phyloP scores from a whole-genome alignment of 2,329 filamentous ascomycete genomes.

The Aspergillus flavus region DNA sequence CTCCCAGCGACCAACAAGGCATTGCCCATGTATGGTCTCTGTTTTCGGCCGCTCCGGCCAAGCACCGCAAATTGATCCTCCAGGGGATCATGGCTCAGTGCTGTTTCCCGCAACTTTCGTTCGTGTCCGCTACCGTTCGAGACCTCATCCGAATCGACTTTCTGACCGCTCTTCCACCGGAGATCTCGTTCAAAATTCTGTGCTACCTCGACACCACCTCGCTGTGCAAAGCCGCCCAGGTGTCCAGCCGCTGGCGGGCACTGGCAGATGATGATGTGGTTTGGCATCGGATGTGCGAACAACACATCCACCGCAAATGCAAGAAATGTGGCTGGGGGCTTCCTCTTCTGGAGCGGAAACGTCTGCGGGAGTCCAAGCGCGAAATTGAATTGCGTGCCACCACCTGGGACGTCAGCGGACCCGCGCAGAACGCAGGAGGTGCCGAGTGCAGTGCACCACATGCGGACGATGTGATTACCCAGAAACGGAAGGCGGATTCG shows the following conservation, averaged over 20 bases:
- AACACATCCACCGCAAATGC: conserved; percentile 92
- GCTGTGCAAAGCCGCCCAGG: conserved; percentile 92
- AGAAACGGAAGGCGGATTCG: conserved; percentile 34
- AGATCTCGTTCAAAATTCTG: conserved; percentile 91
- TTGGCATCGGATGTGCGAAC: conserved; percentile 98
- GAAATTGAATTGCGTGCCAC: conserved; percentile 74
- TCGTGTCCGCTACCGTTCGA: conserved; percentile 84
- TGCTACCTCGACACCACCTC: conserved; percentile 92
- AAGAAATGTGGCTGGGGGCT: conserved; percentile 95
- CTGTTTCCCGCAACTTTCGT: conserved; percentile 95
- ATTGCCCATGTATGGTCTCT: conserved; percentile 98
- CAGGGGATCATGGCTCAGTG: conserved; percentile 95
- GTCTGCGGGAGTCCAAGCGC: conserved; percentile 81
- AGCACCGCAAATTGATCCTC: conserved; percentile 93
- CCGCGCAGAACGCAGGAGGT: conserved; percentile 43
- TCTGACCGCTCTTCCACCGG: conserved; percentile 80
- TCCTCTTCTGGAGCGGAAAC: conserved; percentile 84
- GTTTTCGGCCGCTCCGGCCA: conserved; percentile 91
- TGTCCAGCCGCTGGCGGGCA: conserved; percentile 83
- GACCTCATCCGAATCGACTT: conserved; percentile 99
- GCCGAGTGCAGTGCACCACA: conserved; percentile 3
- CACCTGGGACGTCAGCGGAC: conserved; percentile 59
- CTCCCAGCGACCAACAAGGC: conserved; percentile 85
- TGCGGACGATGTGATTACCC: conserved; percentile 5
- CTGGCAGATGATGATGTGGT: conserved; percentile 97